phyloP scores from a whole-genome alignment of 306 rosid genomes.

The Citrullus mucosospermus region DNA sequence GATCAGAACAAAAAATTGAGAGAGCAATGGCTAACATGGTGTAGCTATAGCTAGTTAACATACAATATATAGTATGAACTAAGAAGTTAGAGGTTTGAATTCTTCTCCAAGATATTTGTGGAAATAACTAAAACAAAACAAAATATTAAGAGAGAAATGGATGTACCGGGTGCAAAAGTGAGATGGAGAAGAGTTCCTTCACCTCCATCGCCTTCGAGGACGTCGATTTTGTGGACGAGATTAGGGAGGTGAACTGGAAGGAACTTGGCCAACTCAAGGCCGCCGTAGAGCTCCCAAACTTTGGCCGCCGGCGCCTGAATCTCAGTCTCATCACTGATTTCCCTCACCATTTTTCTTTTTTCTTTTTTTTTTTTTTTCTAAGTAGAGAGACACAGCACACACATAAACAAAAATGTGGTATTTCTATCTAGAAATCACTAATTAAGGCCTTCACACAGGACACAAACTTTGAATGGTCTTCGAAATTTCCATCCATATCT shows the following conservation, averaged over 20 bases:
- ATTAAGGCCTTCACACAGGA: not conserved
- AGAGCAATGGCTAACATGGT: too few species aligned
- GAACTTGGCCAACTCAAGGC: not conserved
- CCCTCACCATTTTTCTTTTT: not conserved
- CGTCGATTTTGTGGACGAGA: not conserved
- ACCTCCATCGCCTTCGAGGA: conserved; percentile 1
- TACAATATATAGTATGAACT: too few species aligned
- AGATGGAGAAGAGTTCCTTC: not conserved
- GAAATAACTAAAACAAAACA: too few species aligned
- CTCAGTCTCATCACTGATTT: not conserved
- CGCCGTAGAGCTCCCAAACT: not conserved
- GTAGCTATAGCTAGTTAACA: too few species aligned
- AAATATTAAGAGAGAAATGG: too few species aligned
- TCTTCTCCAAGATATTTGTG: too few species aligned
- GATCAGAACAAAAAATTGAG: too few species aligned
- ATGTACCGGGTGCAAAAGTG: not conserved
- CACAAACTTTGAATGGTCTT: not conserved
- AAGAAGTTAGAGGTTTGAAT: too few species aligned
- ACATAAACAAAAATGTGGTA: not conserved
- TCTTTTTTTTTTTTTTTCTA: not conserved
- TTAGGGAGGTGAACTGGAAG: not conserved
- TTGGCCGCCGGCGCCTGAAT: not conserved
- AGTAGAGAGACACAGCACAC: not conserved
- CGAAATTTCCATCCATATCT: not conserved
- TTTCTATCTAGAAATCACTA: not conserved